Evolutionary conservation across 2,329 filamentous ascomycete species (phyloP), one percentile per base, ranked within the genome.

Genomic region (Tolypocladium tropicale): DNA sequence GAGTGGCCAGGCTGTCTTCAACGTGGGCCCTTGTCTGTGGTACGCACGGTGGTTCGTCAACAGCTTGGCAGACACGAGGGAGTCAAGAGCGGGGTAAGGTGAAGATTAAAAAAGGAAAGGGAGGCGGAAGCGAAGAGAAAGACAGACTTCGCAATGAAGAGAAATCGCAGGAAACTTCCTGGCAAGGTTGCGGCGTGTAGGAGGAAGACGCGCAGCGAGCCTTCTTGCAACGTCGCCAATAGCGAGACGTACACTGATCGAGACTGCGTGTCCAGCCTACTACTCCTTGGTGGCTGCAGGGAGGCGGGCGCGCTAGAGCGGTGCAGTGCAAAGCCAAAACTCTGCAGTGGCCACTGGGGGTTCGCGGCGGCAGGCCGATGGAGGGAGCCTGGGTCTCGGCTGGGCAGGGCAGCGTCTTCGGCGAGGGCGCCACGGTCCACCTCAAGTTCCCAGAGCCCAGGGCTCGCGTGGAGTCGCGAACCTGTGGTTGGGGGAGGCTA

Each of bases 1-100:
- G 64, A 67, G 61, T 67, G 66, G 67, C 66, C 66, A 68, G 66
- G 60, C 63, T 68, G 65, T 65, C 65, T 67, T 63, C 55, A 67
- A 59, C 55, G 57, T 58, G 53, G 51, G 57, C 54, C 59, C 60
- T 57, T 56, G 58, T 59, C 50, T 52, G 56, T 43, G 56, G 56
- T 37, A 58, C 54, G 58, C 56, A 51, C 55, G 59, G 55, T 56
- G 54, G 33, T 61, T 52, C 53, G 57, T 53, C 52, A 52, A 61
- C 51, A 39, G 54, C 55, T 23, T n/a, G 18, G 23, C 36, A 11
- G 28, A 16, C 32, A 18, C 23, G 25, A 28, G 53, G 33, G 25
- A 50, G 32, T 6, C 18, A 41, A 36, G 46, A 33, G 53, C 12
- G 53, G 33, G 32, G 36, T 28, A 21, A 12, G 12, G 53, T 6